Conservation (phyloP, 148 eudicot species). For the Limonium bicolor region DNA sequence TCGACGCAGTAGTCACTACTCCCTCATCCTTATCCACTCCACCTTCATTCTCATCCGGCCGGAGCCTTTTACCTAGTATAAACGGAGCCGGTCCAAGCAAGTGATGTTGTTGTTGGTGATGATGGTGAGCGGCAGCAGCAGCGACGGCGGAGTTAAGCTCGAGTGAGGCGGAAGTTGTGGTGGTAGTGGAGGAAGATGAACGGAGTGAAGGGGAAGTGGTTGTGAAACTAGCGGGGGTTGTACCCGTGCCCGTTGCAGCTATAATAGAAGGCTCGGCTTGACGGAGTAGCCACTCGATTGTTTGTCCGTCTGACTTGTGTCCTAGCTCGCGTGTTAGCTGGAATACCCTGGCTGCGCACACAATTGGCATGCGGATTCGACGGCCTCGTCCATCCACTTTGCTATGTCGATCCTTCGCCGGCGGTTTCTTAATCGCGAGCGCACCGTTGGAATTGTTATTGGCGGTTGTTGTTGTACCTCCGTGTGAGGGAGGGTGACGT, state of each 20-base stretch:
- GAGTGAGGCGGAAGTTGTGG: conserved; percentile 5
- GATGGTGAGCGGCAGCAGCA: conserved; percentile 2
- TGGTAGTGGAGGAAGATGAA: conserved; percentile 32
- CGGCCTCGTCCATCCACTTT: conserved; percentile 68
- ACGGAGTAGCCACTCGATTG: conserved; percentile 75
- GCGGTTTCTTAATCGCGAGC: conserved; percentile 35
- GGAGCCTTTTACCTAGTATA: conserved; percentile 43
- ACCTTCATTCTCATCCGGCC: conserved; percentile 29
- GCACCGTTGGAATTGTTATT: conserved; percentile 4
- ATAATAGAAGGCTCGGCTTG: conserved; percentile 74
- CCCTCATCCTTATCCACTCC: conserved; percentile 17
- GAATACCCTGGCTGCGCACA: conserved; percentile 72
- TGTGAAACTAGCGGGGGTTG: too few species aligned
- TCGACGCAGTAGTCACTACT: conserved; percentile 11
- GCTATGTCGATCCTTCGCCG: conserved; percentile 65
- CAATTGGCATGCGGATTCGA: conserved; percentile 64
- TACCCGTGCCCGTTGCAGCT: conserved; percentile 75
- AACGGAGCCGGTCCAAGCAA: conserved; percentile 34
- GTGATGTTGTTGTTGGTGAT: too few species aligned
- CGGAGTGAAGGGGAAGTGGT: conserved; percentile 48
- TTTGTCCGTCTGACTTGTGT: conserved; percentile 71
- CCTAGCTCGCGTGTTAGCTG: conserved; percentile 66
- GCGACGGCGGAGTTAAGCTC: conserved; percentile 10
- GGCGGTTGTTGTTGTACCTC: too few species aligned
- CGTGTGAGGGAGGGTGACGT: too few species aligned